Percentiles rank a stretch among this genome's conserved stretches.
Conservation (phyloP, 331 rosid genomes). For the Saraca asoca region DNA sequence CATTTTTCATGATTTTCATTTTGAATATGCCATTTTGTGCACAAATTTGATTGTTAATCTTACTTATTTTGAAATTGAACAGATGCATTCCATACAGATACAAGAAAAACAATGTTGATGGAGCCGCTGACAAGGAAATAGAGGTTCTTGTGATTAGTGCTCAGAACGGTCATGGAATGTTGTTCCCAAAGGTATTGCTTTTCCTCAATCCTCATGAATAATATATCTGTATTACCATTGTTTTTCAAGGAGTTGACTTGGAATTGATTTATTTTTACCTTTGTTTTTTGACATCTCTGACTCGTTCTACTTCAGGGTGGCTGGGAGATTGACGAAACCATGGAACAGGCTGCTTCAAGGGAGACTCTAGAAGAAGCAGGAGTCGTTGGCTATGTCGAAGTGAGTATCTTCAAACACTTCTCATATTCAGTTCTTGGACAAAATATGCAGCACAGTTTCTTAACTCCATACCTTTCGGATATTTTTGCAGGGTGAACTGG, state of each 20-base stretch:
- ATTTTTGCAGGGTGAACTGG: constrained; percentile 60
- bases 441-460: constrained; percentile 30
- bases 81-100: constrained; percentile 93
- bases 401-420: no score
- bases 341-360: constrained; percentile 79
- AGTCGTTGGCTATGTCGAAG: constrained; percentile 47
- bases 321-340: constrained; percentile 88
- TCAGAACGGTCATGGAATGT: constrained; percentile 78
- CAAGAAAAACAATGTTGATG: constrained; percentile 40
- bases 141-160: constrained; percentile 93
- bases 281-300: not conserved
- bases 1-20: not conserved
- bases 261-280: no score
- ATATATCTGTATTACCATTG: no score
- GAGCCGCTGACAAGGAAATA: constrained; percentile 47
- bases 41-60: constrained; percentile 16
- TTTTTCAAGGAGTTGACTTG: no score
- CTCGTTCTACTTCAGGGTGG: constrained; percentile 57
- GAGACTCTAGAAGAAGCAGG: constrained; percentile 92
- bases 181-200: constrained; percentile 51
- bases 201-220: no score
- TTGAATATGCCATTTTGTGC: not conserved
- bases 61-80: constrained; percentile 44
- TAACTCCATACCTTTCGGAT: constrained; percentile 24
- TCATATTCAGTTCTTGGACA: not conserved